Percentiles rank a stretch among this genome's conserved stretches.
These are phyloP conservation scores for Boletales sp. DNA, from an alignment of 768 basidiomycete genomes.

Conservation along the genomic window DNA sequence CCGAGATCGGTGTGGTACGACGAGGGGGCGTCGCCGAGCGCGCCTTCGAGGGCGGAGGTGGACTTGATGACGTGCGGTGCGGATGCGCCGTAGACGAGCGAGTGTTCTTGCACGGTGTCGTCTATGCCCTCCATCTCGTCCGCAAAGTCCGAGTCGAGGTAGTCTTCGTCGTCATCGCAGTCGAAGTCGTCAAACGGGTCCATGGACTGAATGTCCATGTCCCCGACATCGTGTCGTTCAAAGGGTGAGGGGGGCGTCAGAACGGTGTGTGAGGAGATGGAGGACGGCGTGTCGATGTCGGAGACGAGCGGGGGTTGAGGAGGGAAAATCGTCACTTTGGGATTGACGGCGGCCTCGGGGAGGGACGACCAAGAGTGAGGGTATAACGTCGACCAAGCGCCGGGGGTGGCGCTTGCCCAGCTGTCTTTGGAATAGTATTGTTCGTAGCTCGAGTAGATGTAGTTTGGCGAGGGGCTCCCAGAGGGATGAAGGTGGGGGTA, in stretches of 20 bases:
- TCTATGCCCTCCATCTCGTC: slow-evolving; percentile 33
- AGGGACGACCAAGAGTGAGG: slow-evolving; percentile 13
- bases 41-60: slow-evolving; percentile 31
- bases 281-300: slow-evolving; percentile 30
- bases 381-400: slow-evolving; percentile 21
- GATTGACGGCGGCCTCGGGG: slow-evolving; percentile 20
- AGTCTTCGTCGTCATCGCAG: slow-evolving; percentile 30
- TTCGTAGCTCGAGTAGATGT: slow-evolving; percentile 22
- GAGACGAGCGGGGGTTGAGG: slow-evolving; percentile 18
- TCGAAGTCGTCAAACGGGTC: slow-evolving; percentile 31
- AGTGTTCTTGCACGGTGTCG: slow-evolving; percentile 10
- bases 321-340: slow-evolving; percentile 27
- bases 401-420: slow-evolving; percentile 10
- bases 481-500: slow-evolving; percentile 22
- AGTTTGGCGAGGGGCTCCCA: slow-evolving; percentile 18
- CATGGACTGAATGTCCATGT: slow-evolving; percentile 13
- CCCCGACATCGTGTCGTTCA: slow-evolving; percentile 10
- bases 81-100: slow-evolving; percentile 20
- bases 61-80: slow-evolving; percentile 26
- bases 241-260: slow-evolving; percentile 31
- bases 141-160: slow-evolving; percentile 28
- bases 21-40: slow-evolving; percentile 24
- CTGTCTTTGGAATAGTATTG: slow-evolving; percentile 21
- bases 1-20: slow-evolving; percentile 7
- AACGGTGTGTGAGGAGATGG: slow-evolving; percentile 30